These are phyloP conservation scores for Biscogniauxia mediterranea DNA, from an alignment of 2,329 filamentous ascomycete genomes.

Conservation along the genomic window DNA sequence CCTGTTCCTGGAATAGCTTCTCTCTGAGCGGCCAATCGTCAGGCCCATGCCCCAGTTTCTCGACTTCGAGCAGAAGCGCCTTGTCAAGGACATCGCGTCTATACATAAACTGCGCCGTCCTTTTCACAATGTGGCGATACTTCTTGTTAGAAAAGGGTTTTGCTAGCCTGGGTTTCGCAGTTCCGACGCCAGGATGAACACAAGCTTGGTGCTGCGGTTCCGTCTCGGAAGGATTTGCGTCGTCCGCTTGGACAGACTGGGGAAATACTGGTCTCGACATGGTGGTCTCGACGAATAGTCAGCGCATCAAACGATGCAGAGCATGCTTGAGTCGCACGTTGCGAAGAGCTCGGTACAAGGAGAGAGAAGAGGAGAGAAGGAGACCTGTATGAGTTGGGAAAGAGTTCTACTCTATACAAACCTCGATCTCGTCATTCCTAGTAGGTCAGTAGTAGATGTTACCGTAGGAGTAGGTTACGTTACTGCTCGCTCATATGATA, in stretches of 20 bases:
- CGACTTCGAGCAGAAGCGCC: slow-evolving; percentile 11
- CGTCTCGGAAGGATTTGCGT: background rate
- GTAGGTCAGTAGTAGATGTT: too few species aligned
- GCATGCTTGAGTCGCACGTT: background rate
- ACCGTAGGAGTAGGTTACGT: too few species aligned
- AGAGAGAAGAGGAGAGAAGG: too few species aligned
- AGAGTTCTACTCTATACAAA: too few species aligned
- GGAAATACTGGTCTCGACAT: background rate
- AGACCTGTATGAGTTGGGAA: too few species aligned
- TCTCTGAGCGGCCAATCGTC: slow-evolving; percentile 15
- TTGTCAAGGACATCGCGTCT: slow-evolving; percentile 21
- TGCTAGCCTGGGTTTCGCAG: slow-evolving; percentile 8
- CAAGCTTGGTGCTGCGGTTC: slow-evolving; percentile 1
- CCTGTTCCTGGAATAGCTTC: slow-evolving; percentile 13
- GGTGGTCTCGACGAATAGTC: background rate
- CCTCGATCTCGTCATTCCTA: too few species aligned
- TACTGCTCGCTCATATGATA: too few species aligned
- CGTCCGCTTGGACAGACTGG: background rate
- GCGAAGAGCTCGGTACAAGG: too few species aligned
- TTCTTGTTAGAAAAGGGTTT: slow-evolving; percentile 15
- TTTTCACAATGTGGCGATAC: slow-evolving; percentile 11
- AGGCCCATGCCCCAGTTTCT: slow-evolving; percentile 5
- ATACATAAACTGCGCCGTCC: slow-evolving; percentile 18
- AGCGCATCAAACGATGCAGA: background rate
- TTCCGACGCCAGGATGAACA: background rate